These are phyloP conservation scores for Solanum chiquidenum DNA, from an alignment of 257 asterid genomes.

Conservation along the genomic window DNA sequence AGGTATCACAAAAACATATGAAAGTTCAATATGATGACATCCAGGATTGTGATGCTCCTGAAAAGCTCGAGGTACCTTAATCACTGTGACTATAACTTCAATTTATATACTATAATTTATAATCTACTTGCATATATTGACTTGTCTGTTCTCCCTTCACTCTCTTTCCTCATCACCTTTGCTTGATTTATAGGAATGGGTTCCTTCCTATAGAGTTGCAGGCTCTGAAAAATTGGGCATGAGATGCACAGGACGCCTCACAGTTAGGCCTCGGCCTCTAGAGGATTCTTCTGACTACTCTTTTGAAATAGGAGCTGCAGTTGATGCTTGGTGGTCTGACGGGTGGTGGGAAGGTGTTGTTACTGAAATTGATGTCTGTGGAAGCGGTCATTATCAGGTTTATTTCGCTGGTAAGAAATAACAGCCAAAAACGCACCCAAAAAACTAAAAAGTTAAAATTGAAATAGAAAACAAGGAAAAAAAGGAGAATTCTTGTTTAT, in stretches of 20 bases:
- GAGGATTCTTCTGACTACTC: not conserved
- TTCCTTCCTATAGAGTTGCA: not conserved
- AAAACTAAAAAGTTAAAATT: not conserved
- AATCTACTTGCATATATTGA: not conserved
- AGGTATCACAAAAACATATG: constrained; percentile 7
- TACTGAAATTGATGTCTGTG: not conserved
- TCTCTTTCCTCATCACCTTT: not conserved
- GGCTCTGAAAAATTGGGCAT: not conserved
- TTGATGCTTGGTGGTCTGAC: not conserved
- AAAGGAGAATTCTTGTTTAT: not conserved
- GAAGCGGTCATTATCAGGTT: not conserved
- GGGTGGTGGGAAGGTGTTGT: not conserved
- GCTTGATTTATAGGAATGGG: constrained; percentile 34
- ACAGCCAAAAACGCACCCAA: not conserved
- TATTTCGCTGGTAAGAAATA: not conserved
- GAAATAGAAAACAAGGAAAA: not conserved
- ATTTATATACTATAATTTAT: not conserved
- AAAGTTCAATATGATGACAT: constrained; percentile 44
- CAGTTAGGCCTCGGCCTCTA: not conserved
- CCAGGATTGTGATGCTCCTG: constrained; percentile 12
- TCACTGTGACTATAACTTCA: not conserved
- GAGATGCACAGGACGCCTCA: not conserved
- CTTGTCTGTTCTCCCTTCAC: not conserved
- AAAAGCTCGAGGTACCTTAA: constrained; percentile 27
- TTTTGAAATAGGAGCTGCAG: not conserved